Percentiles rank a stretch among this genome's conserved stretches.
phyloP scores from a whole-genome alignment of 2,329 filamentous ascomycete genomes.

The Botrytis fabae region DNA sequence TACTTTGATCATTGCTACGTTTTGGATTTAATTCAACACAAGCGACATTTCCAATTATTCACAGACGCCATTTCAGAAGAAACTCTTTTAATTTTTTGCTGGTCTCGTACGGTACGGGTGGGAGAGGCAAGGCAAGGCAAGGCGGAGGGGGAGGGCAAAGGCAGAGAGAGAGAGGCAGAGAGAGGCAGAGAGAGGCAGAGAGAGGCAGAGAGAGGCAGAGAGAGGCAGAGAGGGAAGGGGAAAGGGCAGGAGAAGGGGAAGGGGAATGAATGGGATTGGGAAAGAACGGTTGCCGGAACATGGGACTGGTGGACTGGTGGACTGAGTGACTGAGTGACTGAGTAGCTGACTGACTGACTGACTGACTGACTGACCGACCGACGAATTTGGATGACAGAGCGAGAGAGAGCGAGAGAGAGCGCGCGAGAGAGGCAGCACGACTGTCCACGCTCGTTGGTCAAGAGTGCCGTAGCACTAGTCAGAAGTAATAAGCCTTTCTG shows the following conservation, averaged over 20 bases:
- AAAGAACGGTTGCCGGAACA: slow-evolving; percentile 22
- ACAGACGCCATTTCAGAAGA: not conserved
- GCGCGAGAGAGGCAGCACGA: too few species aligned
- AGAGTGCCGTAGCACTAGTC: not conserved
- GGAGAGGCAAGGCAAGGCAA: not conserved
- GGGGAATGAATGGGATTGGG: slow-evolving; percentile 16
- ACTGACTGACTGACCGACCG: not conserved
- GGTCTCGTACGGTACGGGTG: not conserved
- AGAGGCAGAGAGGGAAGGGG: not conserved
- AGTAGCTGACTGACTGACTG: not conserved
- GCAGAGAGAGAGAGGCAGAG: not conserved
- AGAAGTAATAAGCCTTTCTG: not conserved
- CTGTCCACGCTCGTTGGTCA: not conserved
- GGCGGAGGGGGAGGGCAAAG: too few species aligned
- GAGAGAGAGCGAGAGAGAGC: not conserved
- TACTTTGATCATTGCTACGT: slow-evolving; percentile 17
- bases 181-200: not conserved
- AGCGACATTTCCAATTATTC: slow-evolving; percentile 15
- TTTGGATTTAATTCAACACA: slow-evolving; percentile 17
- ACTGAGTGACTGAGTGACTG: not conserved
- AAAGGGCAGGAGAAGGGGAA: not conserved
- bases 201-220: too few species aligned
- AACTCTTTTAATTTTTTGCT: not conserved
- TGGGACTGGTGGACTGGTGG: not conserved
- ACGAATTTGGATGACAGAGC: not conserved